phyloP scores from a whole-genome alignment of 192 early-diverging fungal genomes.

The Coemansia sp. region DNA sequence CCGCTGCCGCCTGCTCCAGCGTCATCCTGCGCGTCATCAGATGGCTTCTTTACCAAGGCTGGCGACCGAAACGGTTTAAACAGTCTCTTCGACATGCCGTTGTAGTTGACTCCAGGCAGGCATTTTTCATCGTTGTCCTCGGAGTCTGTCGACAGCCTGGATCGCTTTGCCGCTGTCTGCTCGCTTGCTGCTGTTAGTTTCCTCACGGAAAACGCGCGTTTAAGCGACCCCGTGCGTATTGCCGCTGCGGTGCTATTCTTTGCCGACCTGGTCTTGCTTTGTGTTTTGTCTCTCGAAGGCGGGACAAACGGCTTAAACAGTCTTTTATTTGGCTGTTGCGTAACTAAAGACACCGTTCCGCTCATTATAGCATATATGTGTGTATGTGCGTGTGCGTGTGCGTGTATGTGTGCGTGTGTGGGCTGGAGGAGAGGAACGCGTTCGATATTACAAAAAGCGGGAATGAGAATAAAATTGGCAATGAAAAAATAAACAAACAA shows the following conservation, averaged over 20 bases:
- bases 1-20: conserved; percentile 1
- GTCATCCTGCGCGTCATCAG: conserved; percentile 6
- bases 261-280: conserved; percentile 4
- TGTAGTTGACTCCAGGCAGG: conserved; percentile 48
- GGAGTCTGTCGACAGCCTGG: conserved; percentile 5
- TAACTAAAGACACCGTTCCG: conserved; percentile 22
- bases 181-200: conserved; percentile 2
- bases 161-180: conserved; percentile 15
- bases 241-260: not conserved
- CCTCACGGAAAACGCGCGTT: conserved; percentile 38
- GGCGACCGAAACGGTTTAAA: conserved; percentile 54
- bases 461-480: no score
- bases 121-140: conserved; percentile 19
- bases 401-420: not conserved
- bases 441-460: no score
- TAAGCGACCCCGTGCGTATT: conserved; percentile 19
- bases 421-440: not conserved
- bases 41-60: conserved; percentile 7
- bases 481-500: not conserved
- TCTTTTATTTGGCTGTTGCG: conserved; percentile 33
- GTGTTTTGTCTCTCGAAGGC: conserved; percentile 17
- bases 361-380: conserved; percentile 14
- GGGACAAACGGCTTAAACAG: conserved; percentile 49
- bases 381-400: no score
- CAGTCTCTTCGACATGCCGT: conserved; percentile 46